A percentile compares a stretch with the other conserved stretches of the same genome.
Conservation (phyloP, 2,329 filamentous ascomycete genomes). For the Decorospora gaudefroyi region DNA sequence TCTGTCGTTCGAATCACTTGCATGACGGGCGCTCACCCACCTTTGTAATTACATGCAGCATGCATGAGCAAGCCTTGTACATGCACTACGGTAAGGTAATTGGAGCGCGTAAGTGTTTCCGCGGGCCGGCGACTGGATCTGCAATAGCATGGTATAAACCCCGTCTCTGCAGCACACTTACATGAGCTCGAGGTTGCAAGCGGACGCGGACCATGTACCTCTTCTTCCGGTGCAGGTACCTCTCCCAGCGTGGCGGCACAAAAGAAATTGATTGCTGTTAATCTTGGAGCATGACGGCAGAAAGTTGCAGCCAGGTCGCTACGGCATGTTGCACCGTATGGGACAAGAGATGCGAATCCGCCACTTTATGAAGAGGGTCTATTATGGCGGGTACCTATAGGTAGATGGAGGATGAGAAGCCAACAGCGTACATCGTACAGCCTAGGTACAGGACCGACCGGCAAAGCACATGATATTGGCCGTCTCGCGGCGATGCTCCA, state of each 20-base stretch:
- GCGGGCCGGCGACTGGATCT: slow-evolving; percentile 45
- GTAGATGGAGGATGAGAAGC: slow-evolving; percentile 19
- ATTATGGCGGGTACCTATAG: slow-evolving; percentile 17
- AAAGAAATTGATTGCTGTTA: slow-evolving; percentile 40
- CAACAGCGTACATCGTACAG: slow-evolving; percentile 17
- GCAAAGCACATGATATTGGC: slow-evolving; percentile 25
- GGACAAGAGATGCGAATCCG: slow-evolving; percentile 24
- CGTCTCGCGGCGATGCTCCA: slow-evolving; percentile 2
- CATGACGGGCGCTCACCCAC: slow-evolving; percentile 35
- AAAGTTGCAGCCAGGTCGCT: slow-evolving; percentile 11
- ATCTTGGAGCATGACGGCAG: slow-evolving; percentile 31
- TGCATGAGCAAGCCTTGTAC: slow-evolving; percentile 37
- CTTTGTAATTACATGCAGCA: slow-evolving; percentile 29
- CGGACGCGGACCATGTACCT: slow-evolving; percentile 39
- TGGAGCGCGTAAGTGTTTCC: slow-evolving; percentile 42
- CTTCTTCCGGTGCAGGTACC: slow-evolving; percentile 46
- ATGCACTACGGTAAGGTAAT: slow-evolving; percentile 22
- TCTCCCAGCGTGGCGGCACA: slow-evolving; percentile 32
- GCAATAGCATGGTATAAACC: slow-evolving; percentile 44
- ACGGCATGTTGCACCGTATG: slow-evolving; percentile 36
- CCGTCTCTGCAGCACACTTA: slow-evolving; percentile 36
- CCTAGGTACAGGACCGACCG: slow-evolving; percentile 17
- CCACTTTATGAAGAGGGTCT: slow-evolving; percentile 24
- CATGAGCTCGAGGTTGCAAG: slow-evolving; percentile 37
- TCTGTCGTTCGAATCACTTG: slow-evolving; percentile 35